phyloP scores from a whole-genome alignment of 108 stramenopile genomes.

The Cyclotella distinguenda region DNA sequence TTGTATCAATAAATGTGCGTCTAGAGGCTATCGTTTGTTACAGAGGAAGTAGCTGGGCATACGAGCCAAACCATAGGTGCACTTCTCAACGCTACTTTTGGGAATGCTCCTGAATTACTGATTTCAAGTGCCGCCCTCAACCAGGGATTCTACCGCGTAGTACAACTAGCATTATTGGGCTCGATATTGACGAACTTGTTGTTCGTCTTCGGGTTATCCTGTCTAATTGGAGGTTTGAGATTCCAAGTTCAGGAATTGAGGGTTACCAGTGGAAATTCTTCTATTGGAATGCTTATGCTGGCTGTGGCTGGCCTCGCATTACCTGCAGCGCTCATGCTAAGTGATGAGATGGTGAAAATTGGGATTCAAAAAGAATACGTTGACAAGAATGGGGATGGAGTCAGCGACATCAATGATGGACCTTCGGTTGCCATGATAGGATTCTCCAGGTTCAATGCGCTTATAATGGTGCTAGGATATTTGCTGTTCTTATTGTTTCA shows the following conservation, averaged over 20 bases:
- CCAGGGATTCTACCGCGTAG: slow-evolving; percentile 84
- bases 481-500: slow-evolving; percentile 76
- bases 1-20: neutral
- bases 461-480: slow-evolving; percentile 83
- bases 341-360: slow-evolving; percentile 54
- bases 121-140: slow-evolving; percentile 86
- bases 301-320: slow-evolving; percentile 69
- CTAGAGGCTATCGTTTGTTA: slow-evolving; percentile 79
- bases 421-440: slow-evolving; percentile 58
- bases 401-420: slow-evolving; percentile 43
- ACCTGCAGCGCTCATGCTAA: slow-evolving; percentile 72
- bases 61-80: slow-evolving; percentile 93
- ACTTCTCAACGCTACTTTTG: slow-evolving; percentile 93
- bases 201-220: slow-evolving; percentile 87
- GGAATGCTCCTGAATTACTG: slow-evolving; percentile 90
- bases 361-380: slow-evolving; percentile 25
- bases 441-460: slow-evolving; percentile 80
- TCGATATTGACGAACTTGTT: slow-evolving; percentile 86
- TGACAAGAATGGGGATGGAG: slow-evolving; percentile 48
- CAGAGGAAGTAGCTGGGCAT: slow-evolving; percentile 91
- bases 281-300: slow-evolving; percentile 74
- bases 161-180: slow-evolving; percentile 89
- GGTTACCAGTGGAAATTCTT: slow-evolving; percentile 73
- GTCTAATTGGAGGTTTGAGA: slow-evolving; percentile 82
- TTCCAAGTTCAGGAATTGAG: slow-evolving; percentile 86